Conservation (phyloP, 148 eudicot genomes). For the Fagopyrum tataricum region DNA sequence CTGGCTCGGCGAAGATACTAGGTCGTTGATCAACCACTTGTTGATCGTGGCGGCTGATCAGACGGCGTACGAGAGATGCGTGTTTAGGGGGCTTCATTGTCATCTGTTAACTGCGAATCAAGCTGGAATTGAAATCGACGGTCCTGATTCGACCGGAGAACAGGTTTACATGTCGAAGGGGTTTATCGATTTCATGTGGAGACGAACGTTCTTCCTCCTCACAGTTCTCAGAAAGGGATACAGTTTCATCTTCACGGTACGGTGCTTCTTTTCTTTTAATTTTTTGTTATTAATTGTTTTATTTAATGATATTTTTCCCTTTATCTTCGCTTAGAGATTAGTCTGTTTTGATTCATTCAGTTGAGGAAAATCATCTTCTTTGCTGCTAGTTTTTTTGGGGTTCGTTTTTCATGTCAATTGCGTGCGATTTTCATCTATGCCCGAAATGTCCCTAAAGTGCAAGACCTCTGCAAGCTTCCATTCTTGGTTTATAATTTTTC, state of each 20-base stretch:
- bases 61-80: constrained; percentile 52
- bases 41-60: constrained; percentile 70
- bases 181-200: constrained; percentile 84
- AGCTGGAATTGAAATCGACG: constrained; percentile 32
- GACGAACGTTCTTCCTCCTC: constrained; percentile 48
- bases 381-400: too few species aligned
- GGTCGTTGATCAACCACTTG: constrained; percentile 35
- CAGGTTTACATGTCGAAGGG: constrained; percentile 60
- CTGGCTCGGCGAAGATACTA: constrained; percentile 66
- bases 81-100: constrained; percentile 48
- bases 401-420: too few species aligned
- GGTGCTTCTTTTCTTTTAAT: background rate
- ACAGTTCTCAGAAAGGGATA: constrained; percentile 58
- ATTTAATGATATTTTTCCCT: too few species aligned
- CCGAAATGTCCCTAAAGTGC: too few species aligned
- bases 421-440: too few species aligned
- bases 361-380: too few species aligned
- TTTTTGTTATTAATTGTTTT: background rate
- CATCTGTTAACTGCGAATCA: constrained; percentile 20
- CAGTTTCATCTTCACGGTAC: constrained; percentile 69
- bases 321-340: too few species aligned
- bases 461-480: too few species aligned
- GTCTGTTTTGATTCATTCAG: too few species aligned
- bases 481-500: too few species aligned
- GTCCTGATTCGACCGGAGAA: constrained; percentile 42